Percentiles rank a stretch among this genome's conserved stretches.
phyloP scores from a whole-genome alignment of 192 early-diverging fungal species.

The Glomus cerebriforme region DNA sequence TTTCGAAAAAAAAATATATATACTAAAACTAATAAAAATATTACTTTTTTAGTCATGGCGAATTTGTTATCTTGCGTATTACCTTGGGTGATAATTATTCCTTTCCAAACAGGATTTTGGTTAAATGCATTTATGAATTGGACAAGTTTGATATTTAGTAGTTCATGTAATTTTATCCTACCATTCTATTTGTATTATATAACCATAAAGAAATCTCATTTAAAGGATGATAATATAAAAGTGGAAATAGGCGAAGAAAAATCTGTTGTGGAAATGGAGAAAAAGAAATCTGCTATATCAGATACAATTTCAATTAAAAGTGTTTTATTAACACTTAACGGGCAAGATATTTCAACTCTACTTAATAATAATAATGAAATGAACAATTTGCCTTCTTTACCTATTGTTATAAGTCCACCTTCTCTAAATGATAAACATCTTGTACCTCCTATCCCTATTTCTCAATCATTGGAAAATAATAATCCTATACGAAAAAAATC shows the following conservation, averaged over 20 bases:
- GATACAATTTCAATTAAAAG: background rate
- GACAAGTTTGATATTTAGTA: conserved; percentile 65
- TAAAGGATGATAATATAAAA: conserved; percentile 22
- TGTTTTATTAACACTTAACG: background rate
- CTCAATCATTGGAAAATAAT: background rate
- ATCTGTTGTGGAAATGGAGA: background rate
- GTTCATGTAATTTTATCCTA: conserved; percentile 66
- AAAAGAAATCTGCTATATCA: background rate
- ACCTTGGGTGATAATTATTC: conserved; percentile 65
- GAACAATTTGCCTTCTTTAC: background rate
- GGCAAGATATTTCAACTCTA: background rate
- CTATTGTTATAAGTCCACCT: conserved; percentile 13
- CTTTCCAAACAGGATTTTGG: conserved; percentile 66
- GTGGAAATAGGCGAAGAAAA: conserved; percentile 29
- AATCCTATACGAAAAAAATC: background rate
- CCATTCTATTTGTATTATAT: conserved; percentile 64
- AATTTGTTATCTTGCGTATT: conserved; percentile 57
- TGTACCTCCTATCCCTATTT: background rate
- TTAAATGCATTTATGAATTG: conserved; percentile 60
- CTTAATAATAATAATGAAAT: background rate
- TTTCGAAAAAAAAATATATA: background rate
- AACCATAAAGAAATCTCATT: conserved; percentile 12
- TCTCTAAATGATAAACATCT: conserved; percentile 1
- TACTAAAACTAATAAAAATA: background rate
- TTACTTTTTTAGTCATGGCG: conserved; percentile 39